Base-by-base conservation (phyloP, 148 eudicot species). In the Euryodendron excelsum region DNA sequence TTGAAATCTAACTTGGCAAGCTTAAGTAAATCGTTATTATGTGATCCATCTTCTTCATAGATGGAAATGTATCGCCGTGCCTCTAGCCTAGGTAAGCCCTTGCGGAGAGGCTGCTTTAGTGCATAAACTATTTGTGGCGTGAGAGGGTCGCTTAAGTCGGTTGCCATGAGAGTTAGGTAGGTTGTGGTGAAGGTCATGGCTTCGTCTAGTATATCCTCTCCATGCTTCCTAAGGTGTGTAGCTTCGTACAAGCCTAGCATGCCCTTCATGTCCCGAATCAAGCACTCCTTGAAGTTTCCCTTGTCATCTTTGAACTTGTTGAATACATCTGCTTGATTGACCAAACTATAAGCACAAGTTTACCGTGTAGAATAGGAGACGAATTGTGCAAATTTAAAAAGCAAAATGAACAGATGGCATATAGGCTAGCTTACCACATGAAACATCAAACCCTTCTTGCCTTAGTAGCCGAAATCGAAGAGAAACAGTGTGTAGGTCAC, bases 1-100 rank as follows among this genome's bases (percentile, higher is more conserved):
- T 87, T 85, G 69, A 90, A 90, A 81, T 90, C 91, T 0, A 87
- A 34, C 77, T 86, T 87, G 0, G 90, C 90, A 7, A 90, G 80
- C 12, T 55, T 75, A 4, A 90, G 64, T 1, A 90, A 3, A 4
- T 33, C 53, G 47, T 80, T 15, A 45, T 79, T 41, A 45, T 77
- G 84, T 5, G 37, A 58, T 0, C 75, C 83, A 15, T 81, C 69
- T 73, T 79, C 33, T 27, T 84, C 81, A 41, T 90, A 91, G 56
- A 84, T 21, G 4, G 90, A 75, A 23, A 89, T 85, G 72, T 81
- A 87, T 28, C 62, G 80, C 78, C 86, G 78, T 11, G 90, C 74
- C 55, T 88, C 91, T 0, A 89, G 50, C 33, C 93, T 84, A 18
- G 79, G 50, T 44, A 89, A n/a, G 25, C 89, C 86, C 62, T 39